Evolutionary conservation across 371 early-diverging fungal species (phyloP).

Genomic region (Mucor mucedo): DNA sequence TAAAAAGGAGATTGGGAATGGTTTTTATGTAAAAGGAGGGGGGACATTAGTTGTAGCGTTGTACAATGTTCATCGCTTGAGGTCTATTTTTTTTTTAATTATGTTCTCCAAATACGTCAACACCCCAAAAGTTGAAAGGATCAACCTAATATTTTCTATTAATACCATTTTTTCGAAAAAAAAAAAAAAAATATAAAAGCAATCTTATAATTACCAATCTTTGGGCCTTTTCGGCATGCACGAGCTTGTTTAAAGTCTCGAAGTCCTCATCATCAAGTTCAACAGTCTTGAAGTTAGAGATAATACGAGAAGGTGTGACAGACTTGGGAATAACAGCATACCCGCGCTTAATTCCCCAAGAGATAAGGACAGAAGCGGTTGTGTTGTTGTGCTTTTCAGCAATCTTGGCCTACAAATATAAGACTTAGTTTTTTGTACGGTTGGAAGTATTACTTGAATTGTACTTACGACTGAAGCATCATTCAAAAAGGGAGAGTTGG

Average conservation of each 20-base stretch:
- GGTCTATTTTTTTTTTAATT: conserved; percentile 8
- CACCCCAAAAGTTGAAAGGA: conserved; percentile 38
- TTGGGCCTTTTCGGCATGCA: conserved; percentile 17
- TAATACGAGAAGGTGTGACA: conserved; percentile 50
- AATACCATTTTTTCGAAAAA: not conserved
- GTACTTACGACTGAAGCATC: conserved; percentile 25
- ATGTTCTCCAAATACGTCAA: conserved; percentile 42
- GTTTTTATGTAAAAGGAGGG: conserved; percentile 1
- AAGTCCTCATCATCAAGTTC: conserved; percentile 43
- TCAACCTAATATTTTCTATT: conserved; percentile 17
- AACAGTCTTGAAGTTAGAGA: conserved; percentile 47
- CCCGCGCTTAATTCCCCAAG: conserved; percentile 79
- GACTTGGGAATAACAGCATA: conserved; percentile 67
- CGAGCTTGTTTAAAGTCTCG: conserved; percentile 37
- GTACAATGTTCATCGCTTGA: not conserved
- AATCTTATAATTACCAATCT: conserved; percentile 11
- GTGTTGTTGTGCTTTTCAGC: conserved; percentile 74
- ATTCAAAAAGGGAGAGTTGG: conserved; percentile 33
- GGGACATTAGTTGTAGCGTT: not conserved
- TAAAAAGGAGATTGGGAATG: conserved; percentile 2
- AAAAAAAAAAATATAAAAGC: not conserved
- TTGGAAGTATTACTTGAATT: not conserved
- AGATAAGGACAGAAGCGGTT: conserved; percentile 75
- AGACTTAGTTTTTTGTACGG: not conserved
- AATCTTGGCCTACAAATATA: conserved; percentile 42